Base-by-base conservation (phyloP, 441 rosid species). In the Melianthus villosus region DNA sequence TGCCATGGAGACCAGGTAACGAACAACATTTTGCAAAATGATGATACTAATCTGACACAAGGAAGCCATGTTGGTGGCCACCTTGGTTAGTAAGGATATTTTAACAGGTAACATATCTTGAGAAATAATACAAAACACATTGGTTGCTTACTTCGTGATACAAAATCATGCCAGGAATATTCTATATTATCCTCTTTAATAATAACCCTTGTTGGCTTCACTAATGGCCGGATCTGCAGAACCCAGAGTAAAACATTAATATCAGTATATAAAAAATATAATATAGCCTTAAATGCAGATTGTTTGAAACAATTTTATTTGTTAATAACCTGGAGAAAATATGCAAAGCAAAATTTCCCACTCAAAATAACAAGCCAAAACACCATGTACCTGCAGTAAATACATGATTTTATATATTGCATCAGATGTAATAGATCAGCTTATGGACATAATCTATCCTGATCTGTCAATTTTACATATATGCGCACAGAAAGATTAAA, bases 141-240 rank as follows among this genome's bases (percentile, higher is more conserved):
- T 31, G 29, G 42, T 29, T 16, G 42, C 76, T 64, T 73, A 91
- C 98, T 41, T 73, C 57, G 56, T 31, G 96, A 91, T 40, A 91
- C 87, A 61, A 91, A 53, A 71, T 91, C 98, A 70, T 91, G 98
- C 98, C 98, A 91, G 27, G 98, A 91, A 54, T 91, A 91, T 34
- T 43, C 29, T 42, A 91, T 40, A 50, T 48, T 18, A 55, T 65
- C 57, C 71, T 65, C 68, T 4, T 9, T 4, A 41, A 79, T 65
- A 46, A 91, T 67, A 37, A 10, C 27, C 68, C 40, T 60, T 57
- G 98, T 91, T 25, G 98, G 98, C 39, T 64, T 29, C 53, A 80
- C 98, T 46, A 91, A 59, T 6, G 98, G 98, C 68, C 48, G 46
- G 63, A 91, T 91, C 98, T 91, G 79, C 63, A 57, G 56, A 60